These are phyloP conservation scores for Termitomyces sp. DNA, from an alignment of 1,284 basidiomycete genomes.

Conservation along the genomic window DNA sequence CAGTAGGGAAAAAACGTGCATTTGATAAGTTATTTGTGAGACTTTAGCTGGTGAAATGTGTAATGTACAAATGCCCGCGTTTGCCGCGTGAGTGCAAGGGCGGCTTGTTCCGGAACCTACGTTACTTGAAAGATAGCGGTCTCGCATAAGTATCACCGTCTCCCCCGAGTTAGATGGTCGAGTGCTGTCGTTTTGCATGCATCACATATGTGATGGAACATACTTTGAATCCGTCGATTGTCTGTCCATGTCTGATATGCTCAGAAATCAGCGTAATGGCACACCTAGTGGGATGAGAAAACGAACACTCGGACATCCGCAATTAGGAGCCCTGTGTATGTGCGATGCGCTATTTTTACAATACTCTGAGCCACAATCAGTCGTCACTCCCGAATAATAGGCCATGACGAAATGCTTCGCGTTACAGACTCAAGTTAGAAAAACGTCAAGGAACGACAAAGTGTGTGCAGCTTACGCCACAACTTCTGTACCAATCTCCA, in stretches of 20 bases:
- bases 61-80: neutral
- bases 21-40: neutral
- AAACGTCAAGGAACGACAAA: conserved; percentile 3
- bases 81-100: too few species aligned
- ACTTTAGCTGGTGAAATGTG: neutral
- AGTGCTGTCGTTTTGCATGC: conserved; percentile 31
- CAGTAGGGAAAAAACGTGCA: neutral
- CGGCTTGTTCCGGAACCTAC: too few species aligned
- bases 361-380: conserved; percentile 28
- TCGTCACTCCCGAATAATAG: conserved; percentile 33
- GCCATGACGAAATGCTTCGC: conserved; percentile 52
- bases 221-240: conserved; percentile 33
- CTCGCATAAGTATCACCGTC: neutral
- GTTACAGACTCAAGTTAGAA: conserved; percentile 1
- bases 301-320: conserved; percentile 32
- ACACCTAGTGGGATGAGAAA: neutral
- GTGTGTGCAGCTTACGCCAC: conserved; percentile 41
- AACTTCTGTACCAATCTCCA: conserved; percentile 62
- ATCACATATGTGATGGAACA: conserved; percentile 39
- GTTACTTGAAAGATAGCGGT: neutral
- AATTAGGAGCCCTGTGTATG: conserved; percentile 33
- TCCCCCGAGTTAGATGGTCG: conserved; percentile 25
- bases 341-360: conserved; percentile 33
- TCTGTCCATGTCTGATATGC: conserved; percentile 26
- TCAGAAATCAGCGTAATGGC: neutral